Base-by-base conservation (phyloP, 164 flowering plant genomes). In the Buxus sempervirens region DNA sequence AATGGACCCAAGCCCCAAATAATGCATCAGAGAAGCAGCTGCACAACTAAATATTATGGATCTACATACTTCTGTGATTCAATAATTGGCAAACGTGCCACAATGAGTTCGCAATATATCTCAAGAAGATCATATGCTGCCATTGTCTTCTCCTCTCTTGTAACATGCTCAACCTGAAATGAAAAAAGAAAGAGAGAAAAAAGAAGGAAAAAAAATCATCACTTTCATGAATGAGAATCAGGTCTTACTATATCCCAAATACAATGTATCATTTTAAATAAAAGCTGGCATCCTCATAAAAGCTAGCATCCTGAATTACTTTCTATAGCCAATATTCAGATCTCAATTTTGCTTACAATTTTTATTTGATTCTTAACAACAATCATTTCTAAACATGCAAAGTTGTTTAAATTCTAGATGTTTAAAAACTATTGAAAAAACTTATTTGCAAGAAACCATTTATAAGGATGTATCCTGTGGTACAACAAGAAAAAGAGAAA, bases 41-140 rank as follows among this genome's bases (percentile, higher is more conserved):
- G 32, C 32, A 48, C 21, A 7, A 51, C 22, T 36, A 12, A 19
- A 61, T 59, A 54, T 10, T 36, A 61, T 21, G 53, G 5, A 19
- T 25, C n/a, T 27, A 79, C 97, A 45, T 86, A 96, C 99, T 96
- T 96, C 54, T 96, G 99, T 54, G 99, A 86, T 78, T 96, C 99
- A 54, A 96, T 89, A 51, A 93, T 89, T 16, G 93, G 89, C 86
- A 96, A 72, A 28, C 98, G 99, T 60, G 91, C 90, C 19, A 74
- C 88, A 74, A 96, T 77, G 58, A 89, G 95, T 74, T 96, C 99
- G 67, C 95, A 96, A 65, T 86, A 96, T 65, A 89, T 78, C 77
- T 88, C 90, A 69, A 96, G 66, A 63, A 92, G 85, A 45, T 93
- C 97, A 82, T 86, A 93, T 19, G 98, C 99, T 65, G 91, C 88